Evolutionary conservation across 2,329 filamentous ascomycete species (phyloP).

Genomic region (Fusarium piperis): DNA sequence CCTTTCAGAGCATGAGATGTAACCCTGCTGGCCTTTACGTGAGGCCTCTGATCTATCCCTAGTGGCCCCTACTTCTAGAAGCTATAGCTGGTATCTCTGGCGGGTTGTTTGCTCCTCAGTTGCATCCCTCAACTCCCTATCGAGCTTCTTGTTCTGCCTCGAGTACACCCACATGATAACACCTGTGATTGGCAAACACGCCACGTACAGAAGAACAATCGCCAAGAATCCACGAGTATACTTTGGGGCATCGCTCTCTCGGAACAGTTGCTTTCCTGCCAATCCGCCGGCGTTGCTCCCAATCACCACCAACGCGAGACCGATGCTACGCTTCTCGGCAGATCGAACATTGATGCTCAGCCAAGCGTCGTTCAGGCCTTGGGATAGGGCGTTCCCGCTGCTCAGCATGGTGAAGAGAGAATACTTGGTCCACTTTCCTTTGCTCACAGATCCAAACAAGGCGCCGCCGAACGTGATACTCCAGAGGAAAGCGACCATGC

Average conservation of each 20-base stretch:
- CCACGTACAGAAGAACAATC: constrained; percentile 28
- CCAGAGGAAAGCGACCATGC: constrained; percentile 32
- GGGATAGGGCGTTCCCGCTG: constrained; percentile 30
- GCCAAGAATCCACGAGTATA: constrained; percentile 32
- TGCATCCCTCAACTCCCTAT: neutral
- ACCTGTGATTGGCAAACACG: constrained; percentile 25
- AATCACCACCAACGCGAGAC: constrained; percentile 37
- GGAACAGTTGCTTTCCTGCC: constrained; percentile 39
- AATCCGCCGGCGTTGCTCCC: constrained; percentile 37
- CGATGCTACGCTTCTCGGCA: constrained; percentile 28
- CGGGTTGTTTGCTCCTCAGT: neutral
- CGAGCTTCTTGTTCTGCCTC: constrained; percentile 30
- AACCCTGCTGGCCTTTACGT: neutral
- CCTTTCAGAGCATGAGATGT: fast-evolving
- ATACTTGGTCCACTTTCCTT: constrained; percentile 32
- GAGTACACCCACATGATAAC: constrained; percentile 36
- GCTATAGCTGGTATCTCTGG: neutral
- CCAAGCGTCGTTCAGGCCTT: constrained; percentile 42
- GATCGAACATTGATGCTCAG: constrained; percentile 33
- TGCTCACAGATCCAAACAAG: constrained; percentile 5
- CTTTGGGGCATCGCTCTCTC: constrained; percentile 26
- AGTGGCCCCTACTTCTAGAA: fast-evolving
- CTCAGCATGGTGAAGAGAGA: constrained; percentile 27
- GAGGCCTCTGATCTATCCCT: neutral
- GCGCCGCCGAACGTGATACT: constrained; percentile 33